Evolutionary conservation across 129 eudicot genomes (phyloP).

Genomic region (carrot (Daucus carota)): DH1_v3.0 NC_030388.2:25883501-25884000

Average conservation of each 20-base stretch:
- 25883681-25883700: slow-evolving; percentile 92
- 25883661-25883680: slow-evolving; percentile 17
- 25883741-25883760: slow-evolving; percentile 71
- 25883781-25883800: slow-evolving; percentile 63
- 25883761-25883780: slow-evolving; percentile 78
- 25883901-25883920: slow-evolving; percentile 57
- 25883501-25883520: slow-evolving; percentile 29
- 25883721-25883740: slow-evolving; percentile 41
- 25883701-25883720: slow-evolving; percentile 48
- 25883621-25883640: slow-evolving; percentile 20
- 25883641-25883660: slow-evolving; percentile 15
- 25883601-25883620: slow-evolving; percentile 18
- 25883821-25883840: slow-evolving; percentile 2
- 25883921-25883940: slow-evolving; percentile 58
- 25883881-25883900: slow-evolving; percentile 67
- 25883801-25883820: slow-evolving; percentile 33
- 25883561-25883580: slow-evolving; percentile 14
- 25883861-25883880: slow-evolving; percentile 32
- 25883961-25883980: neutral
- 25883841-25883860: slow-evolving; percentile 24
- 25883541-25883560: slow-evolving; percentile 12
- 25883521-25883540: slow-evolving; percentile 75
- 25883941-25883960: slow-evolving; percentile 25
- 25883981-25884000: neutral
- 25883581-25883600: slow-evolving; percentile 18